Evolutionary conservation across 306 rosid species (phyloP), one percentile per base, ranked within the genome.

Genomic region (Cicer yamashitae): DNA sequence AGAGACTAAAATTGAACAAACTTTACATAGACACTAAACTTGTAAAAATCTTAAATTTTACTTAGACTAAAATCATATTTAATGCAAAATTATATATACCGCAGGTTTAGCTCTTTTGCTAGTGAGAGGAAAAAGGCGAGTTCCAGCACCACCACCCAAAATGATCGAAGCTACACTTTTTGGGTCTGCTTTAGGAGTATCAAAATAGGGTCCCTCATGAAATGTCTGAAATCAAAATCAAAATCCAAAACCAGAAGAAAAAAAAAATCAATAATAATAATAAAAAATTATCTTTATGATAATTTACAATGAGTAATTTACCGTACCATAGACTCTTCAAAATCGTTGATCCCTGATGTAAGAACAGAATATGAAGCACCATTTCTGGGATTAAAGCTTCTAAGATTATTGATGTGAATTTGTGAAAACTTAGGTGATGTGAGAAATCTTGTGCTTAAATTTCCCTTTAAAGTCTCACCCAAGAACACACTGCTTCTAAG

Each of bases 121-220:
- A 63, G 98, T 91, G 14, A 93, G 98, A 82, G 97, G 98, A 86
- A 86, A 89, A 37, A 93, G 79, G 65, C 96, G 96, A 83, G 97
- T 93, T 60, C 98, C 98, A 64, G 94, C 98, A 74, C 98, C 98
- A 51, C 98, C 97, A 43, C 97, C 97, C 84, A 93, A 78, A 17
- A 93, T 88, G 76, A 93, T 88, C 0, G 98, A 89, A 86, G 97
- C 98, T 7, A 93, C 90, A 50, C 84, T 87, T 30, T 83, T 91
- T 5, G 98, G 96, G 76, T 93, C 94, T 41, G 89, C 96, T 77
- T 17, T 50, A 13, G 86, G 85, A 62, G 76, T 51, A 59, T 88
- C 91, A 77, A 86, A 82, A 15, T 47, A 1, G 18, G 88, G 88
- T 71, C 63, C 77, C 51, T 83, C 79, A 52, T 86, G 81, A 14